Conservation (phyloP, 2,329 filamentous ascomycete genomes). For the Ascochyta viciae-villosae region DNA sequence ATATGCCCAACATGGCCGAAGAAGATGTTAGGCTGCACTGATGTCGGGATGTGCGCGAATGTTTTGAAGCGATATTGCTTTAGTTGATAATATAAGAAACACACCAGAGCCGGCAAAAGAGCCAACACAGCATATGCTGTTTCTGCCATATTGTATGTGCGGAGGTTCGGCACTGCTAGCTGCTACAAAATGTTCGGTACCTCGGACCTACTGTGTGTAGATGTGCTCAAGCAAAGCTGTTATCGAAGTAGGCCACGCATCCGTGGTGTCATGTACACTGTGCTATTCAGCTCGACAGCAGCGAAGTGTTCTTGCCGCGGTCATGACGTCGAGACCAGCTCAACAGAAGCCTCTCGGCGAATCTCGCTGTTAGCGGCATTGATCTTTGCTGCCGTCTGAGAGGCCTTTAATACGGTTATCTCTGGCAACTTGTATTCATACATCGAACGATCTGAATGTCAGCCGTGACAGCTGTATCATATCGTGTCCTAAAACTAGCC, state of each 20-base stretch:
- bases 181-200: background rate
- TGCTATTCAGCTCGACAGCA: background rate
- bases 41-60: slow-evolving; percentile 33
- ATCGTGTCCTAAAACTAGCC: background rate
- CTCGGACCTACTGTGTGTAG: background rate
- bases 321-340: background rate
- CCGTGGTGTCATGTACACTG: background rate
- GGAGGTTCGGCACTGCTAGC: background rate
- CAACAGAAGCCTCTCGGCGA: background rate
- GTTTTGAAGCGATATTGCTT: slow-evolving; percentile 37
- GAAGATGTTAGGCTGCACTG: slow-evolving; percentile 31
- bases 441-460: no score
- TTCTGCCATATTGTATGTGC: slow-evolving; percentile 25
- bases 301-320: background rate
- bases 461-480: background rate
- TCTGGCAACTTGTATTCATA: background rate
- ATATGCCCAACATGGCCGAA: slow-evolving; percentile 39
- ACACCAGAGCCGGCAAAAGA: slow-evolving; percentile 26
- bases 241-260: no score
- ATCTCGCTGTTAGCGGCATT: background rate
- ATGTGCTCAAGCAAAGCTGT: background rate
- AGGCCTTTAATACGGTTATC: background rate
- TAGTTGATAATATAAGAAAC: slow-evolving; percentile 29
- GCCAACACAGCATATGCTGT: slow-evolving; percentile 28
- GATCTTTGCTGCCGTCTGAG: background rate